Conservation (phyloP, 352 stramenopile species). For the Poterioochromonas sp. region DNA sequence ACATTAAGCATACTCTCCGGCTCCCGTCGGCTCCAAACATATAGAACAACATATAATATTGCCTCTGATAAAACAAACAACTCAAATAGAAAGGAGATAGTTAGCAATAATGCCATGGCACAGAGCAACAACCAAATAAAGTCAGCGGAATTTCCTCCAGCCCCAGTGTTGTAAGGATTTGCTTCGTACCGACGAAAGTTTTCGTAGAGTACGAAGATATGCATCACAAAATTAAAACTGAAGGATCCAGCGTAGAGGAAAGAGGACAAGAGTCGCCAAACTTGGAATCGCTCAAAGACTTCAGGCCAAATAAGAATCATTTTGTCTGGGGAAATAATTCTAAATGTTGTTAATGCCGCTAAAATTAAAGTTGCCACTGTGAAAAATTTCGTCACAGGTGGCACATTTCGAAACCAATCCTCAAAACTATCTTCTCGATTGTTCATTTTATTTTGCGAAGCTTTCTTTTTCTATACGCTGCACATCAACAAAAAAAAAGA, state of each 20-base stretch:
- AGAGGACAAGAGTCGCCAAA: constrained; percentile 16
- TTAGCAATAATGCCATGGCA: not conserved
- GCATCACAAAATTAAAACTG: constrained; percentile 27
- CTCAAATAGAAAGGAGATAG: not conserved
- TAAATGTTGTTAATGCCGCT: not conserved
- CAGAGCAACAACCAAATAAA: constrained; percentile 16
- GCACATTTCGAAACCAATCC: constrained; percentile 17
- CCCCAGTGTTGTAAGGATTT: constrained; percentile 26
- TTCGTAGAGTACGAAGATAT: constrained; percentile 9
- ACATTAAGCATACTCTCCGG: not conserved
- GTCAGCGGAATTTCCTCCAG: constrained; percentile 5
- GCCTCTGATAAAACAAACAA: constrained; percentile 17
- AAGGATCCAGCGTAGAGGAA: constrained; percentile 24
- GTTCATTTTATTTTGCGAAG: too few species aligned
- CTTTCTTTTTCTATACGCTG: too few species aligned
- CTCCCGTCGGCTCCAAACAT: constrained; percentile 23
- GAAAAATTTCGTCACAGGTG: constrained; percentile 13
- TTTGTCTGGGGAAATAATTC: not conserved
- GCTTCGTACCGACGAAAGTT: constrained; percentile 6
- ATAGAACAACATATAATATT: constrained; percentile 24
- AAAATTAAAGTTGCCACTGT: not conserved
- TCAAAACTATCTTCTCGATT: not conserved
- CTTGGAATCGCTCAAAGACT: not conserved
- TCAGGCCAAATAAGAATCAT: not conserved
- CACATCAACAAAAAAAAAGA: too few species aligned